A percentile compares a stretch with the other conserved stretches of the same genome.
Conservation (phyloP, 495 filamentous ascomycete genomes). For the Hypoxylon lenormandii region DNA sequence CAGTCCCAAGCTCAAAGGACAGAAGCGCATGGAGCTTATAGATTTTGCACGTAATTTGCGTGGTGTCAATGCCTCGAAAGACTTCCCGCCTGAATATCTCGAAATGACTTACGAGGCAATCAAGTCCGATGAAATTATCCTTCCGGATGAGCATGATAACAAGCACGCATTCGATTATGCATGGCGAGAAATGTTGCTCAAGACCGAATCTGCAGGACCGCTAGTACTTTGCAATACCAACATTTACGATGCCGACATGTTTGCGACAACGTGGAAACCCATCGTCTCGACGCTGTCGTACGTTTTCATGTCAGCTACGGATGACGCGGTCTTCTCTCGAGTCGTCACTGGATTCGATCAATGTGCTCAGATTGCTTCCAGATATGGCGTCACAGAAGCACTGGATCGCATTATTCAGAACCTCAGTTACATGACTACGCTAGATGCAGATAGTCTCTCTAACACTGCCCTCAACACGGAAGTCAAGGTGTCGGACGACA, state of each 20-base stretch:
- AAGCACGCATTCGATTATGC: constrained; percentile 95
- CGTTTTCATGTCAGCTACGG: constrained; percentile 98
- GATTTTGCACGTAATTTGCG: constrained; percentile 90
- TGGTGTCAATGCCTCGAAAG: constrained; percentile 84
- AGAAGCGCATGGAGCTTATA: constrained; percentile 80
- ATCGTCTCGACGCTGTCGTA: constrained; percentile 95
- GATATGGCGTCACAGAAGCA: constrained; percentile 83
- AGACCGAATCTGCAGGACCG: constrained; percentile 79
- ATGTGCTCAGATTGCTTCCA: constrained; percentile 91
- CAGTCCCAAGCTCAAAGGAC: constrained; percentile 86
- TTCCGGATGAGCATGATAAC: constrained; percentile 97
- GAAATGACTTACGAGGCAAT: constrained; percentile 91
- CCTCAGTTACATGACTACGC: constrained; percentile 86
- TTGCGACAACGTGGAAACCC: constrained; percentile 93
- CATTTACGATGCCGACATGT: constrained; percentile 96
- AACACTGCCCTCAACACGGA: constrained; percentile 94
- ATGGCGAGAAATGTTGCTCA: constrained; percentile 92
- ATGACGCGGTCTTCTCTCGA: constrained; percentile 94
- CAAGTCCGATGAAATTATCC: constrained; percentile 90
- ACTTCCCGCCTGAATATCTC: constrained; percentile 88
- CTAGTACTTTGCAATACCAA: constrained; percentile 88
- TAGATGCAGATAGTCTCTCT: constrained; percentile 77
- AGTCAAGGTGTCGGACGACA: constrained; percentile 89
- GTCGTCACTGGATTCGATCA: constrained; percentile 96
- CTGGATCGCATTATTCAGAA: constrained; percentile 91